Evolutionary conservation across 495 filamentous ascomycete genomes (phyloP), one percentile per base, ranked within the genome.

Genomic region (Hypoxylon lienhwacheense): DNA sequence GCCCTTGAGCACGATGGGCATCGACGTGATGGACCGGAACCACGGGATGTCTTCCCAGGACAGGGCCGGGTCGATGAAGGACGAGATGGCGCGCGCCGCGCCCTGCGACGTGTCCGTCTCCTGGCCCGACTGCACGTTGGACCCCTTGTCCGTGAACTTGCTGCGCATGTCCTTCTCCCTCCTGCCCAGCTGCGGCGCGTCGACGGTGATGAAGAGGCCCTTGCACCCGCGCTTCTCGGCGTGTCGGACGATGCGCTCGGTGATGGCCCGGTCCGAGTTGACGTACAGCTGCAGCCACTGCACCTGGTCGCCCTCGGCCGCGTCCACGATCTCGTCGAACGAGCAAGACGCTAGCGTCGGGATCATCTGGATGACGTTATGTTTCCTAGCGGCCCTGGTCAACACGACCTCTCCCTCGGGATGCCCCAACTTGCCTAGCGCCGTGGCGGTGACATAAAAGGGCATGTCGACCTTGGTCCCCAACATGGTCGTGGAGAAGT

Each of bases 241-340:
- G 69, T 97, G 90, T 70, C 88, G 65, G 16, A 99, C 85, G 62
- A 99, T 97, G 50, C 83, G 79, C 72, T 89, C 81, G 17, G 93
- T 99, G 66, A 97, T 91, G 33, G 78, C 82, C 41, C 95, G 86
- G 76, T 99, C 86, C 68, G 96, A 92, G 80, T 99, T 99, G 47
- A 99, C 93, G 75, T 99, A 99, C 0, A 99, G 81, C 71, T 99
- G 93, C 39, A 99, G 75, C 95, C 95, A 97, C 70, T 97, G 93
- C 1, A 90, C 84, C 66, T 97, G 93, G 48, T 85, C 86, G 7
- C 80, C 88, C 54, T 81, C 74, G 29, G 79, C 80, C 21, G 91
- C 93, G 66, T 96, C 95, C 54, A 92, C 74, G 44, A 98, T 95
- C 70, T 98, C 95, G 72, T 97, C 93, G 65, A 98, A 97, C 12